A percentile compares a stretch with the other conserved stretches of the same genome.
Evolutionary conservation across 164 flowering plant genomes (phyloP).

Genomic region (Piper betle): DNA sequence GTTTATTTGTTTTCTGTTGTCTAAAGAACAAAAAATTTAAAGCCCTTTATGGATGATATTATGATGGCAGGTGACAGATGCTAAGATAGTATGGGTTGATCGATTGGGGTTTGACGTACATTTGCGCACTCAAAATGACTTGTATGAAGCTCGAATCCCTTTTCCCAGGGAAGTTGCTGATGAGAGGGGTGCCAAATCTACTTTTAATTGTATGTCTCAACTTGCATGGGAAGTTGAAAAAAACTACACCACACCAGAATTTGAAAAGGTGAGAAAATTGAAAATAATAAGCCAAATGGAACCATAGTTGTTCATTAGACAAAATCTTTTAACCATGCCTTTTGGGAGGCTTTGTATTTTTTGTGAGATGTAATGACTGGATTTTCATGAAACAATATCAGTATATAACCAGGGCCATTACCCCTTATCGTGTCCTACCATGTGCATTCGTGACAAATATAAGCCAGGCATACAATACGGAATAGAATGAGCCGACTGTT

Average conservation of each 20-base stretch:
- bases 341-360: no score
- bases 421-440: no score
- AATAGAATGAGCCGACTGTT: no score
- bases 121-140: constrained; percentile 27
- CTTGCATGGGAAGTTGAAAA: constrained; percentile 93
- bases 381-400: no score
- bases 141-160: constrained; percentile 68
- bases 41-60: no score
- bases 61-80: constrained; percentile 43
- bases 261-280: constrained; percentile 55
- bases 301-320: background rate
- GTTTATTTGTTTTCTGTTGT: background rate
- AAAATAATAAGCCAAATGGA: constrained; percentile 19
- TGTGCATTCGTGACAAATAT: no score
- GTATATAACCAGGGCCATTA: no score
- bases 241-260: constrained; percentile 40
- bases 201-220: constrained; percentile 88
- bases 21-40: background rate
- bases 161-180: constrained; percentile 82
- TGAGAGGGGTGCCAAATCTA: constrained; percentile 74
- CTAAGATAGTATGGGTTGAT: constrained; percentile 84
- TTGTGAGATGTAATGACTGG: no score
- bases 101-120: constrained; percentile 80
- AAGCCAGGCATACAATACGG: no score
- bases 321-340: no score